A percentile compares a stretch with the other conserved stretches of the same genome.
These are phyloP conservation scores for Saccharomyces hybrid DNA, from an alignment of 1,139 yeast genomes.

Conservation along the genomic window DNA sequence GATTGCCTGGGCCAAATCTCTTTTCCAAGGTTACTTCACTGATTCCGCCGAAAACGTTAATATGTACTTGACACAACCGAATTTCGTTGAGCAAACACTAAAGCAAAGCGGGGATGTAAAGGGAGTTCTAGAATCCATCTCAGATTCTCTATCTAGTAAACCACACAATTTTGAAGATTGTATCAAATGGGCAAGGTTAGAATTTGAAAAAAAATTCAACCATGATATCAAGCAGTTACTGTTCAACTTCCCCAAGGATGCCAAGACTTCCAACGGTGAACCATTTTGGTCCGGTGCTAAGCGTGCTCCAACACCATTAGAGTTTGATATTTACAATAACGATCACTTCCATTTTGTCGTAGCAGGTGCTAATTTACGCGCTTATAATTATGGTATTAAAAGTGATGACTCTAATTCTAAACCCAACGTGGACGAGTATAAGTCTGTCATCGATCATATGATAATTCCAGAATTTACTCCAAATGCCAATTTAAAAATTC, in stretches of 20 bases:
- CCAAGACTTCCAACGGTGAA: conserved; percentile 81
- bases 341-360: conserved; percentile 78
- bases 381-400: conserved; percentile 79
- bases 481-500: conserved; percentile 68
- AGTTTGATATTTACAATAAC: conserved; percentile 63
- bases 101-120: conserved; percentile 90
- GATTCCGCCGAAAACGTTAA: conserved; percentile 92
- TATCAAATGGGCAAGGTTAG: conserved; percentile 87
- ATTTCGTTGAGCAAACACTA: conserved; percentile 82
- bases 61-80: conserved; percentile 82
- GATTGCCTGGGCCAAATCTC: conserved; percentile 96
- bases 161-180: conserved; percentile 92
- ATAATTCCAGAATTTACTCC: conserved; percentile 66
- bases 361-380: conserved; percentile 87
- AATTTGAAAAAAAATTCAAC: conserved; percentile 76
- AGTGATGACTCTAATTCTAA: conserved; percentile 43
- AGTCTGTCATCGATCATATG: conserved; percentile 43
- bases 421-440: conserved; percentile 39
- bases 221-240: conserved; percentile 84
- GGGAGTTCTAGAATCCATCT: conserved; percentile 72
- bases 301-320: conserved; percentile 84
- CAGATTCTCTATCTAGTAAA: conserved; percentile 64
- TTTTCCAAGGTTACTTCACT: conserved; percentile 87
- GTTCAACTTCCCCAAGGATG: conserved; percentile 91
- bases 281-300: conserved; percentile 98